Evolutionary conservation across 805 yeast species (phyloP).

Genomic region (Wickerhamomyces subpelliculosus): DNA sequence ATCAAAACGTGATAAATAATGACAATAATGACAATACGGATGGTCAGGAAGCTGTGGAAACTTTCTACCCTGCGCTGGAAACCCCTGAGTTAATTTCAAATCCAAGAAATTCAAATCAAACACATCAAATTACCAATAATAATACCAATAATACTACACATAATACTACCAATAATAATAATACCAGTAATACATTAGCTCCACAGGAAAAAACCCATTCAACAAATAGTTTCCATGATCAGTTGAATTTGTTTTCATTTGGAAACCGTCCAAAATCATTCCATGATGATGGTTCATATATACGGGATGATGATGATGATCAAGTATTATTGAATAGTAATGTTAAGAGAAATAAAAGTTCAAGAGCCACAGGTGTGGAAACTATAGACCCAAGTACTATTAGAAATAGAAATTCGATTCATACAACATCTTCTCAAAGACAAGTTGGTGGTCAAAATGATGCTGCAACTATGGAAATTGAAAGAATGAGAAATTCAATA

Average conservation of each 20-base stretch:
- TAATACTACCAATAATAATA: no score
- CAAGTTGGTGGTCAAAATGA: slow-evolving; percentile 17
- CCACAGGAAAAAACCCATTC: no score
- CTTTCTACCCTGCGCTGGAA: background rate
- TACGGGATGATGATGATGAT: slow-evolving; percentile 27
- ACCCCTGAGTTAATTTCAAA: background rate
- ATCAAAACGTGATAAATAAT: background rate
- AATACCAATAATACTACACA: no score
- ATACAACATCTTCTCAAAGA: slow-evolving; percentile 17
- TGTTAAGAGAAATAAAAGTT: slow-evolving; percentile 14
- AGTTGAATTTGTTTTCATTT: slow-evolving; percentile 1
- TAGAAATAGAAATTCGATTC: slow-evolving; percentile 10
- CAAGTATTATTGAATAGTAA: slow-evolving; percentile 27
- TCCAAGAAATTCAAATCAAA: no score
- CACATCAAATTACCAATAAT: background rate
- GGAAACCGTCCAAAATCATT: slow-evolving; percentile 4
- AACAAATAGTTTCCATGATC: background rate
- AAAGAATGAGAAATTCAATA: slow-evolving; percentile 43
- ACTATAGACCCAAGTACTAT: background rate
- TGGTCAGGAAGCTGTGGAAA: background rate
- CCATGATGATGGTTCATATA: slow-evolving; percentile 26
- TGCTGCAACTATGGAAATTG: slow-evolving; percentile 36
- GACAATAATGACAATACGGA: background rate
- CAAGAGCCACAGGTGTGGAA: slow-evolving; percentile 6
- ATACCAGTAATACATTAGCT: no score